Evolutionary conservation across 495 filamentous ascomycete species (phyloP).

Genomic region (Hypomontagnella submonticulosa): DNA sequence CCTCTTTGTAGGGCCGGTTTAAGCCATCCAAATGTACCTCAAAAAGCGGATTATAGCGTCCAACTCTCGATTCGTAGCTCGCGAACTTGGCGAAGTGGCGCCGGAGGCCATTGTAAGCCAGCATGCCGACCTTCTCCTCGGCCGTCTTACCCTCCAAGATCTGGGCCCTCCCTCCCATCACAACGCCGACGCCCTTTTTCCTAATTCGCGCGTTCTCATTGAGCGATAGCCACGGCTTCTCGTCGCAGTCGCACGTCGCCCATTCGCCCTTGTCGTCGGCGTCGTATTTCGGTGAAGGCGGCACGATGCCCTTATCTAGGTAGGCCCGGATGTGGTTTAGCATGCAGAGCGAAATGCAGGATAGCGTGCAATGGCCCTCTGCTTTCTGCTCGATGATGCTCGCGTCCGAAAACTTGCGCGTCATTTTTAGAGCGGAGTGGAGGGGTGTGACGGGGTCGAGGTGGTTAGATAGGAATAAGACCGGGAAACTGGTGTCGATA

Average conservation of each 20-base stretch:
- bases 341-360: slow-evolving; percentile 54
- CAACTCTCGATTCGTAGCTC: background rate
- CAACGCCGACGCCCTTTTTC: background rate
- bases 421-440: slow-evolving; percentile 61
- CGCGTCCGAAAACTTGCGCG: slow-evolving; percentile 57
- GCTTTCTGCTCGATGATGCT: slow-evolving; percentile 59
- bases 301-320: slow-evolving; percentile 52
- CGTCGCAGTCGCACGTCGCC: slow-evolving; percentile 53
- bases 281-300: slow-evolving; percentile 49
- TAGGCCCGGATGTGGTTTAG: slow-evolving; percentile 54
- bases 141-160: slow-evolving; percentile 27
- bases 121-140: slow-evolving; percentile 17
- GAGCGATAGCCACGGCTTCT: slow-evolving; percentile 48
- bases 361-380: slow-evolving; percentile 57
- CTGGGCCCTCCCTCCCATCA: background rate
- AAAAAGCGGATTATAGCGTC: slow-evolving; percentile 23
- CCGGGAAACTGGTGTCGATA: slow-evolving; percentile 64
- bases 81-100: slow-evolving; percentile 16
- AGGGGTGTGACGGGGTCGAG: slow-evolving; percentile 71
- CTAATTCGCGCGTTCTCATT: slow-evolving; percentile 3
- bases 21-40: background rate
- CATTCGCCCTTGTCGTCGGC: slow-evolving; percentile 49
- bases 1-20: background rate
- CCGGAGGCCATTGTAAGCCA: slow-evolving; percentile 18
- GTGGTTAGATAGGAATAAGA: slow-evolving; percentile 69